A percentile compares a stretch with the other conserved stretches of the same genome.
These are phyloP conservation scores for Botrytis squamosa DNA, from an alignment of 2,329 filamentous ascomycete genomes.

Conservation along the genomic window DNA sequence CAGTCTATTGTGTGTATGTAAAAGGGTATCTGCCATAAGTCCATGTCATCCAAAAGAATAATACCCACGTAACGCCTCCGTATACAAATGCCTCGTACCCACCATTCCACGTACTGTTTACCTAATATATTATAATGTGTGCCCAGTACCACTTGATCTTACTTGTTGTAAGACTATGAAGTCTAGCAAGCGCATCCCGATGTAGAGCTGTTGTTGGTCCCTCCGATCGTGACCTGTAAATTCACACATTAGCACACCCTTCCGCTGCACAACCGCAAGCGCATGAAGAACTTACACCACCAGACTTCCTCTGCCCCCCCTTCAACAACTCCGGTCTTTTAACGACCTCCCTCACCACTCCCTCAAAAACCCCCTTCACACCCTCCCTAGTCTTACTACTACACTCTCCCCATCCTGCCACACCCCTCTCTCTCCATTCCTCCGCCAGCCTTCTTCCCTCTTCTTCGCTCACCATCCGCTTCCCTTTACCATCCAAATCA, in stretches of 20 bases:
- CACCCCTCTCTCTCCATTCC: conserved; percentile 40
- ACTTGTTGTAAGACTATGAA: not conserved
- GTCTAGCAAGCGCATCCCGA: conserved; percentile 21
- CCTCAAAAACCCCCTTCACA: conserved; percentile 51
- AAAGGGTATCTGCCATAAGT: conserved; percentile 38
- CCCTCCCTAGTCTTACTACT: conserved; percentile 55
- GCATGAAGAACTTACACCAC: conserved; percentile 21
- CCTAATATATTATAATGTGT: not conserved
- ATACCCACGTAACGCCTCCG: conserved; percentile 24
- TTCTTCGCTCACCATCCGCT: conserved; percentile 47
- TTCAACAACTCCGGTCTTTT: conserved; percentile 46
- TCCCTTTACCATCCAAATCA: conserved; percentile 44
- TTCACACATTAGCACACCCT: conserved; percentile 28
- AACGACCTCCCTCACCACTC: conserved; percentile 52
- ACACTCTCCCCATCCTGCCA: conserved; percentile 52
- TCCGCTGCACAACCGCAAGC: not conserved
- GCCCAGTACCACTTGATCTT: not conserved
- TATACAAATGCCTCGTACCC: conserved; percentile 3
- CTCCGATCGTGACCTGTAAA: conserved; percentile 17
- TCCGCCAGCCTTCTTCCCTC: conserved; percentile 49
- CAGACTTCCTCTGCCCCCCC: conserved; percentile 33
- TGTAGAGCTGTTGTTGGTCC: not conserved
- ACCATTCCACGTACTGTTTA: not conserved
- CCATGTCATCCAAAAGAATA: conserved; percentile 24
- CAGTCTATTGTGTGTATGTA: conserved; percentile 34